A percentile compares a stretch with the other conserved stretches of the same genome.
Evolutionary conservation across 129 eudicot species (phyloP).

Genomic region (Tagetes patula): DNA sequence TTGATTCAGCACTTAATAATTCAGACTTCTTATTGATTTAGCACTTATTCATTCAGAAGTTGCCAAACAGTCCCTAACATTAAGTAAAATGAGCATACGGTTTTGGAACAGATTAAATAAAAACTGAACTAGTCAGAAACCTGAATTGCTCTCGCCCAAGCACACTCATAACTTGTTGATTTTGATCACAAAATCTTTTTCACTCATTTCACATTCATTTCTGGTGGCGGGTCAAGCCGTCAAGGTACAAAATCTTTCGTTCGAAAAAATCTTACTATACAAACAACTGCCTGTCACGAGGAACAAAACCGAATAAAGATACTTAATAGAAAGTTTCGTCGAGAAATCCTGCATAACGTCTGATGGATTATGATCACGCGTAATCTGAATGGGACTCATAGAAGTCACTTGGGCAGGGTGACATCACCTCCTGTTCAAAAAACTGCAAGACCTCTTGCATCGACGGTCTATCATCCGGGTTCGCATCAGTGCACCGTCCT

Average conservation of each 20-base stretch:
- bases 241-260: slow-evolving; percentile 21
- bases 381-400: slow-evolving; percentile 97
- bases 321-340: slow-evolving; percentile 27
- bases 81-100: no score
- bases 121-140: no score
- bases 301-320: slow-evolving; percentile 3
- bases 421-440: slow-evolving; percentile 92
- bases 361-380: slow-evolving; percentile 37
- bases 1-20: no score
- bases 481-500: slow-evolving; percentile 80
- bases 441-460: slow-evolving; percentile 88
- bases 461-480: slow-evolving; percentile 73
- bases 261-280: slow-evolving; percentile 26
- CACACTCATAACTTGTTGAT: no score
- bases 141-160: no score
- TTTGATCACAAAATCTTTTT: background rate
- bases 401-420: slow-evolving; percentile 93
- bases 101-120: no score
- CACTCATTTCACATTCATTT: slow-evolving; percentile 22
- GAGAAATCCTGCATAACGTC: slow-evolving; percentile 8
- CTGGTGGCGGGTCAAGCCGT: background rate
- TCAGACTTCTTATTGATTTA: no score
- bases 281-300: slow-evolving; percentile 19
- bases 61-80: no score
- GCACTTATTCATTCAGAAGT: no score